Percentiles rank a stretch among this genome's conserved stretches.
These are phyloP conservation scores for Mycena kentingensis DNA, from an alignment of 768 basidiomycete species.

Conservation along the genomic window DNA sequence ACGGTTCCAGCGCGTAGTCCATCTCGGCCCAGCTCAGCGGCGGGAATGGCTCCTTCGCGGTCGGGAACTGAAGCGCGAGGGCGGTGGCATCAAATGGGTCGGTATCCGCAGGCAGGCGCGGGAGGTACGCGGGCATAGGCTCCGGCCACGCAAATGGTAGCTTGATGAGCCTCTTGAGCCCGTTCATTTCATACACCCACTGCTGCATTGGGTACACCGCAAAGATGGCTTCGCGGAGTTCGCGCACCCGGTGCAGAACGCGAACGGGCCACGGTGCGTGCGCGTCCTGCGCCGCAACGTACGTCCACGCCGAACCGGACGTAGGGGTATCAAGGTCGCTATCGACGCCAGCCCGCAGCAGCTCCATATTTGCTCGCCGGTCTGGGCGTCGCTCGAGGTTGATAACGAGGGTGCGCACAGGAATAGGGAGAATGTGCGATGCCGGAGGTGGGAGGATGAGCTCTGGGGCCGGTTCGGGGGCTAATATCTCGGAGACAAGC, in stretches of 20 bases:
- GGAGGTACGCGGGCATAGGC: too few species aligned
- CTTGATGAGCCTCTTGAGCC: too few species aligned
- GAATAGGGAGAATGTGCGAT: neutral
- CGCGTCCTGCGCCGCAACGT: neutral
- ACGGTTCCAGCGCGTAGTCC: conserved; percentile 41
- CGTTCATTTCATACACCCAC: too few species aligned
- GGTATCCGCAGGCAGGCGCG: too few species aligned
- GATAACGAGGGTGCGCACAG: neutral
- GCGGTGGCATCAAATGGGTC: neutral
- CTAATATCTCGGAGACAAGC: too few species aligned
- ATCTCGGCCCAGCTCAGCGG: conserved; percentile 47
- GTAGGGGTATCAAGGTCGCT: too few species aligned
- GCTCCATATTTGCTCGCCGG: neutral
- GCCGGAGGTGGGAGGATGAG: too few species aligned
- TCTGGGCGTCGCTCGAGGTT: neutral
- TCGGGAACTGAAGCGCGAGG: neutral
- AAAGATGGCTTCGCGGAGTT: neutral
- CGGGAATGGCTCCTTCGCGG: neutral
- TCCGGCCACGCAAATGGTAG: neutral
- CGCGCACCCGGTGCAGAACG: neutral
- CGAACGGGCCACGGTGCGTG: neutral
- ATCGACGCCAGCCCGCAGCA: neutral
- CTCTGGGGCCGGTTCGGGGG: too few species aligned
- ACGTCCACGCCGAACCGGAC: neutral
- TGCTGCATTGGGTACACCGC: neutral